phyloP scores from a whole-genome alignment of 2,329 filamentous ascomycete genomes.

The Xylaria sp. region DNA sequence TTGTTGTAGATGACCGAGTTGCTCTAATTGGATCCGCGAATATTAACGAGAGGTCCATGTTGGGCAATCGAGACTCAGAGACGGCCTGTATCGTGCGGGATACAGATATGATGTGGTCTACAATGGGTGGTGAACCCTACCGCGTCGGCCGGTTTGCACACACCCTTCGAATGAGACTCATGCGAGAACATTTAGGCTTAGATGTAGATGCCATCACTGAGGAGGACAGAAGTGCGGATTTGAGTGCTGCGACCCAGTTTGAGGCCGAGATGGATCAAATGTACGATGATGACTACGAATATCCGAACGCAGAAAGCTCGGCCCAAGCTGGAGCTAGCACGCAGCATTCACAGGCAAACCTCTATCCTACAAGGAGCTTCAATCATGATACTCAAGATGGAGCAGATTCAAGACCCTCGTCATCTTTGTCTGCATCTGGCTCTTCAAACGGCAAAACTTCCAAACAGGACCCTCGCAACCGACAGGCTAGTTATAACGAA shows the following conservation, averaged over 20 bases:
- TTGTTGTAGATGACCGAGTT: constrained; percentile 92
- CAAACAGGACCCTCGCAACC: constrained; percentile 61
- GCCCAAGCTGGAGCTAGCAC: constrained; percentile 34
- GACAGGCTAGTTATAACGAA: constrained; percentile 70
- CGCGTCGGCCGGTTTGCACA: constrained; percentile 92
- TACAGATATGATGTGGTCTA: constrained; percentile 90
- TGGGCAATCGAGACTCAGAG: constrained; percentile 92
- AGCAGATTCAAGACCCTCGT: constrained; percentile 36
- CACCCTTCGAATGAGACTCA: constrained; percentile 88
- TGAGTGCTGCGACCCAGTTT: constrained; percentile 66
- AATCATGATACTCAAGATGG: constrained; percentile 46
- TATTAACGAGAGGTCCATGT: constrained; percentile 97
- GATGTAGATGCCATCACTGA: constrained; percentile 92
- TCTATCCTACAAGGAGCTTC: constrained; percentile 43
- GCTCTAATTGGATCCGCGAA: constrained; percentile 97
- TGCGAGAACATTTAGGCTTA: constrained; percentile 96
- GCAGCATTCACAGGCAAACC: constrained; percentile 28
- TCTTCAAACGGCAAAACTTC: constrained; percentile 51
- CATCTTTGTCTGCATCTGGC: constrained; percentile 39
- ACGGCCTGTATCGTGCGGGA: constrained; percentile 90
- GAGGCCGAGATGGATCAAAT: constrained; percentile 71
- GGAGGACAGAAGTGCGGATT: constrained; percentile 75
- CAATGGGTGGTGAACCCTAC: constrained; percentile 90
- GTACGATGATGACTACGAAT: constrained; percentile 61
- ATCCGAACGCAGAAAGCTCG: constrained; percentile 40